Evolutionary conservation across 306 rosid genomes (phyloP), one percentile per base, ranked within the genome.

Genomic region (Trichosanthes truncata): DNA sequence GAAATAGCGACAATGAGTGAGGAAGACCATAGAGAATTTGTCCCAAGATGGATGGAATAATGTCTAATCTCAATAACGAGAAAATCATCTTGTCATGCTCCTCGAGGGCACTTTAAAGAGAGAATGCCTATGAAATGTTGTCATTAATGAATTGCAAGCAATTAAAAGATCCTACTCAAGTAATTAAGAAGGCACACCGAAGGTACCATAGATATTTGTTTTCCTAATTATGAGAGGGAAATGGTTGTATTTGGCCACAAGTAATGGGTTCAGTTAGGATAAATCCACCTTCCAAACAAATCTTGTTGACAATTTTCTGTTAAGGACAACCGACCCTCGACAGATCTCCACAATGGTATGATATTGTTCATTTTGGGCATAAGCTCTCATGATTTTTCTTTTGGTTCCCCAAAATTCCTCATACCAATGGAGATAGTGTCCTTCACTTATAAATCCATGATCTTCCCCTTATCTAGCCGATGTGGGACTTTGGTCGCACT

Each of bases 31-130:
- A 74, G n/a, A 82, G 35, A 1, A n/a, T 6, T 20, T 1, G 53
- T 17, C 23, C 67, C 46, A 43, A 18, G 60, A 33, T 74, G 18
- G 52, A 35, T 82, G 72, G 84, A 86, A 17, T 81, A 86, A 18
- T 82, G 88, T 81, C 26, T 84, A 81, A 76, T 80, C 12, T 83
- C 84, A 7, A 8, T 89, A 69, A 57, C 84, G 81, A 78, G 78
- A n/a, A n/a, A 51, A 76, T 87, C 56, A 93, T 91, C 43, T 49
- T 87, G 6, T 79, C 82, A 23, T 91, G 90, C 82, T 83, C 89
- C 25, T 40, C 72, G 96, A 61, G 6, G 3, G 2, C 8, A 61
- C 20, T n/a, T 40, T 25, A 13, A n/a, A 61, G 68, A 61, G 7
- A 61, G 68, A 13, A 61, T 5, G 38, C 29, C 68, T 0, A 61